These are phyloP conservation scores for Paramyrothecium roridum DNA, from an alignment of 2,329 filamentous ascomycete species.

Conservation along the genomic window DNA sequence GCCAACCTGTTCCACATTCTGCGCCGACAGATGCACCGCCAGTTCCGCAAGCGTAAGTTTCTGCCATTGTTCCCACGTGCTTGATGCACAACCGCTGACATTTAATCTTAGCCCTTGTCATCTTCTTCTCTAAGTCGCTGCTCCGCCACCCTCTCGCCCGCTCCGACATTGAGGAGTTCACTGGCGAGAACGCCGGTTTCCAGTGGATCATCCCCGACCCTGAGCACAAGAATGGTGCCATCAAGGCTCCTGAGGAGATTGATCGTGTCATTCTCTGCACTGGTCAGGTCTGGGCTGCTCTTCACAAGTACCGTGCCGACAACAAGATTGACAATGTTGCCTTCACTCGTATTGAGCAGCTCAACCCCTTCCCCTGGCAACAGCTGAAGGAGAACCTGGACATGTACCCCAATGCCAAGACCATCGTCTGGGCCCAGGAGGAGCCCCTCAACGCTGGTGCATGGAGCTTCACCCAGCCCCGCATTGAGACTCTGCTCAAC, in stretches of 20 bases:
- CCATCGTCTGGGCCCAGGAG: conserved; percentile 95
- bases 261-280: conserved; percentile 92
- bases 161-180: conserved; percentile 87
- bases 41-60: conserved; percentile 95
- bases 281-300: conserved; percentile 88
- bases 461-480: conserved; percentile 96
- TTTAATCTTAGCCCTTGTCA: conserved; percentile 66
- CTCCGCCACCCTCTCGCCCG: conserved; percentile 91
- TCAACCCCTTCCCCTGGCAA: conserved; percentile 98
- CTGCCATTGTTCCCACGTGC: background rate
- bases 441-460: conserved; percentile 96
- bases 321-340: conserved; percentile 87
- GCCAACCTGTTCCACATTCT: conserved; percentile 96
- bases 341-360: conserved; percentile 93
- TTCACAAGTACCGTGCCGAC: conserved; percentile 86
- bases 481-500: conserved; percentile 95
- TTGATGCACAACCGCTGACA: conserved; percentile 15
- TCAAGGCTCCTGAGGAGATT: conserved; percentile 80
- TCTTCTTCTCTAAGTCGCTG: conserved; percentile 98
- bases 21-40: conserved; percentile 95
- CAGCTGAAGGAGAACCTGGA: conserved; percentile 96
- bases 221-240: conserved; percentile 71
- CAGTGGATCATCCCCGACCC: conserved; percentile 93
- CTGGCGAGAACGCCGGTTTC: conserved; percentile 81
- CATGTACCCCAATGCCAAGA: conserved; percentile 94